These are phyloP conservation scores for Filobasidium wieringae DNA, from an alignment of 768 basidiomycete species.

Conservation along the genomic window DNA sequence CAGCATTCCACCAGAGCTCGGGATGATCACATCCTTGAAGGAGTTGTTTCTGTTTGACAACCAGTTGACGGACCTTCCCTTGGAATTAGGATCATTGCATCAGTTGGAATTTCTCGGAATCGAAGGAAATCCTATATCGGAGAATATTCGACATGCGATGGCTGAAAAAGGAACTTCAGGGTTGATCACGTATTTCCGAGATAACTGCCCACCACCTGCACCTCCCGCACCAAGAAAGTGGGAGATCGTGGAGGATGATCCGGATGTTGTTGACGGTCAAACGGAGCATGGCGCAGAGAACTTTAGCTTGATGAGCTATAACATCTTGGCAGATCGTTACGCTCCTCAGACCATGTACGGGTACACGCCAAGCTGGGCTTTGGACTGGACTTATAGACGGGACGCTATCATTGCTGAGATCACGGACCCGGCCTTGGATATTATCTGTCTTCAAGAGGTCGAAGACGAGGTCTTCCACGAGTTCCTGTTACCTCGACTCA, in stretches of 20 bases:
- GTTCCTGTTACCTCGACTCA: constrained; percentile 65
- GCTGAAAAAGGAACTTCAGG: constrained; percentile 92
- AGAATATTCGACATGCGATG: constrained; percentile 59
- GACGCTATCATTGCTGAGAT: constrained; percentile 77
- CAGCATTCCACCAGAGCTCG: constrained; percentile 70
- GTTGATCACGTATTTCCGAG: constrained; percentile 80
- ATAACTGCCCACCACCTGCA: constrained; percentile 70
- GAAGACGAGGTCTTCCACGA: constrained; percentile 86
- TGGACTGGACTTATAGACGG: constrained; percentile 89
- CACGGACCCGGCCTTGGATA: constrained; percentile 66
- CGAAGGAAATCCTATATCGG: constrained; percentile 91
- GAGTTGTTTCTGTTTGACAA: constrained; percentile 96
- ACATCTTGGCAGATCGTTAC: constrained; percentile 82
- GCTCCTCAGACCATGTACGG: constrained; percentile 84
- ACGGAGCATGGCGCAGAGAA: constrained; percentile 45
- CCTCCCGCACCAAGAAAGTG: constrained; percentile 71
- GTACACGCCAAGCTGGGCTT: constrained; percentile 92
- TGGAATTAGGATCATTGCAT: constrained; percentile 77
- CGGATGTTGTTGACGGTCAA: neutral
- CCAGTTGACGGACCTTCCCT: constrained; percentile 68
- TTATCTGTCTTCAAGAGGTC: constrained; percentile 90
- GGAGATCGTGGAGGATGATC: constrained; percentile 45
- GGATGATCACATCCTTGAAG: constrained; percentile 76
- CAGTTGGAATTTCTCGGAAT: constrained; percentile 86
- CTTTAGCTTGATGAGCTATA: constrained; percentile 78